phyloP scores from a whole-genome alignment of 1,284 basidiomycete genomes.

The Malassezia furfur region DNA sequence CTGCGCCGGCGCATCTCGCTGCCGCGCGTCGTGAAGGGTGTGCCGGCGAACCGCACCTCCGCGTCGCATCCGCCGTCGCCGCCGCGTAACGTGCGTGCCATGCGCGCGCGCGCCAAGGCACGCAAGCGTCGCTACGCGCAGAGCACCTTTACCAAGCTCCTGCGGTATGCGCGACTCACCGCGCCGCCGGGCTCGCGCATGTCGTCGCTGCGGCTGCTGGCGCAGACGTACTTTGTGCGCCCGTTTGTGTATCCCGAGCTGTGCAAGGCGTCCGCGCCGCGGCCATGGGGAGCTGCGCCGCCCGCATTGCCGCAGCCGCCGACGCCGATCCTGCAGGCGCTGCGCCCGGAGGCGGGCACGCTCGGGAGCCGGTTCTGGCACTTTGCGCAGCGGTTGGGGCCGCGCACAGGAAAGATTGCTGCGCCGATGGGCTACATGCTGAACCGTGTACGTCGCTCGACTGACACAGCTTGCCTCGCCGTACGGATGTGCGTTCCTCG shows the following conservation, averaged over 20 bases:
- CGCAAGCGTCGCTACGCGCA: not conserved
- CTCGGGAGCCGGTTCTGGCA: conserved; percentile 1
- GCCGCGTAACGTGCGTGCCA: not conserved
- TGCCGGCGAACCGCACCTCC: no score
- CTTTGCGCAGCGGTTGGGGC: not conserved
- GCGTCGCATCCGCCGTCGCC: no score
- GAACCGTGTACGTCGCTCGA: not conserved
- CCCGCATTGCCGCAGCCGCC: not conserved
- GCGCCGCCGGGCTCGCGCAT: not conserved
- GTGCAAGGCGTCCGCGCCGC: conserved; percentile 12
- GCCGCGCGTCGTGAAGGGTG: not conserved
- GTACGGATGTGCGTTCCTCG: conserved; percentile 43
- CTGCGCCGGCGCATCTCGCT: conserved; percentile 5
- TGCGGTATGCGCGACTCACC: conserved; percentile 14
- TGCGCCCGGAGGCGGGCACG: not conserved
- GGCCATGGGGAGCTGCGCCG: conserved; percentile 16
- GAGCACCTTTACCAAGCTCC: conserved; percentile 3
- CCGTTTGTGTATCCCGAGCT: conserved; percentile 13
- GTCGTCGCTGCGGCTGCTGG: conserved; percentile 5
- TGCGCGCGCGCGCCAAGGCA: not conserved
- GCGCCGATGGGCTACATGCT: not conserved
- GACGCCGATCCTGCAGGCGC: not conserved
- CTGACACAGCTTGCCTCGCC: conserved; percentile 20
- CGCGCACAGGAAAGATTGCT: not conserved
- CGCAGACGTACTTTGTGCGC: conserved; percentile 12